Base-by-base conservation (phyloP, 306 rosid species). In the Coriaria nepalensis region DNA sequence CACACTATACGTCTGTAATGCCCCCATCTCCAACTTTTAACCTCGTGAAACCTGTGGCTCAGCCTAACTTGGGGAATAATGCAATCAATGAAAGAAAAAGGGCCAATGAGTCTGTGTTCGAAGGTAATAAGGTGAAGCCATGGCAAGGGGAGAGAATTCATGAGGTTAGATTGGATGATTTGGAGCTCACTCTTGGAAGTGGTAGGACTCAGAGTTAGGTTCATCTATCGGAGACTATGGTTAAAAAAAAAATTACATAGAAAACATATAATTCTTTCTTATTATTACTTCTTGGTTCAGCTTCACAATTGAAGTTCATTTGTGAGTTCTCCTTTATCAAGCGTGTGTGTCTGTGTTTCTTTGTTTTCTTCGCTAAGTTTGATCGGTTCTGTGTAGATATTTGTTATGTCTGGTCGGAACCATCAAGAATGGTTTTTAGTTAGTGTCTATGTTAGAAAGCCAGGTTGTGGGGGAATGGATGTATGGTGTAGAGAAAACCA, bases 81-180 rank as follows among this genome's bases (percentile, higher is more conserved):
- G 63, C 71, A 59, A 49, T 65, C 47, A 62, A 57, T 5, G 87
- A 66, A 45, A 65, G 46, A 35, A 79, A 66, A 57, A 73, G 72
- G 52, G 74, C 72, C 46, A 15, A 77, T 0, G 84, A 65, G 53
- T 67, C 69, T 29, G 69, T 69, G 56, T 70, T 79, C 56, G 80
- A 73, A 53, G 72, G 60, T 5, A 71, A 41, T 45, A 83, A 76
- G 65, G 87, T 83, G 54, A 78, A 73, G 72, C 94, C 97, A 8
- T 88, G 97, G 97, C 83, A 80, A 53, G 96, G 87, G 47, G 88
- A 80, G 78, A 76, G 62, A 62, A 83, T 83, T 73, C 94, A 83
- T 33, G 94, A 83, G 32, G 93, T 78, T 0, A 80, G 93, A 56
- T 46, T 76, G 74, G 86, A 76, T 68, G 96, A 87, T 59, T 70